Percentiles rank a stretch among this genome's conserved stretches.
phyloP scores from a whole-genome alignment of 225 moss, liverwort and hornwort species.

The Rhytidiadelphus loreus region DNA sequence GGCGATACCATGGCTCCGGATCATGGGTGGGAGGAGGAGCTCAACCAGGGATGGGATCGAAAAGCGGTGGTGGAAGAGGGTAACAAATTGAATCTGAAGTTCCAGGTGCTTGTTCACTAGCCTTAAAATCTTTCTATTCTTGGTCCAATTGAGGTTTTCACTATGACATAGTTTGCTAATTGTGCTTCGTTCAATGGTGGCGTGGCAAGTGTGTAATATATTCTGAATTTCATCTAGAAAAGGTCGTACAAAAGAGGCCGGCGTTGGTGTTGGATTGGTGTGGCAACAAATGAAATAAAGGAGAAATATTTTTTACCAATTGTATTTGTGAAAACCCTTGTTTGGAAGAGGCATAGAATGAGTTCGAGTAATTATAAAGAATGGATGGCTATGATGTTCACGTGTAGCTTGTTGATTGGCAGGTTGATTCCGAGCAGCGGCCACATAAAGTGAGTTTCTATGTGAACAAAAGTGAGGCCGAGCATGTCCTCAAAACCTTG shows the following conservation, averaged over 20 bases:
- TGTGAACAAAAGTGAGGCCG: slow-evolving; percentile 58
- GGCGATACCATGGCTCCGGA: slow-evolving; percentile 82
- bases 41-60: slow-evolving; percentile 82
- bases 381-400: neutral
- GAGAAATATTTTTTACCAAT: neutral
- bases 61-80: slow-evolving; percentile 69
- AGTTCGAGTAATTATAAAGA: neutral
- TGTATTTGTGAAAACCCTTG: neutral
- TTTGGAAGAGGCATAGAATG: neutral
- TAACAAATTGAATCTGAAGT: slow-evolving; percentile 44
- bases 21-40: slow-evolving; percentile 78
- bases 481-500: slow-evolving; percentile 47
- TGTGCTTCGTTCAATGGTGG: neutral
- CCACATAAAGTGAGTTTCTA: slow-evolving; percentile 92
- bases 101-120: slow-evolving; percentile 42
- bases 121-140: no score
- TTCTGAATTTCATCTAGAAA: neutral
- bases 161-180: neutral
- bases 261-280: neutral
- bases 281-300: neutral
- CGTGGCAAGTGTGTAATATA: neutral
- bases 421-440: slow-evolving; percentile 91
- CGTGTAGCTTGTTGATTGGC: neutral
- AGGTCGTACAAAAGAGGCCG: neutral
- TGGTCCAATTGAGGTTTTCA: neutral